Base-by-base conservation (phyloP, 352 stramenopile genomes). In the Globisporangium abappressorium region DNA sequence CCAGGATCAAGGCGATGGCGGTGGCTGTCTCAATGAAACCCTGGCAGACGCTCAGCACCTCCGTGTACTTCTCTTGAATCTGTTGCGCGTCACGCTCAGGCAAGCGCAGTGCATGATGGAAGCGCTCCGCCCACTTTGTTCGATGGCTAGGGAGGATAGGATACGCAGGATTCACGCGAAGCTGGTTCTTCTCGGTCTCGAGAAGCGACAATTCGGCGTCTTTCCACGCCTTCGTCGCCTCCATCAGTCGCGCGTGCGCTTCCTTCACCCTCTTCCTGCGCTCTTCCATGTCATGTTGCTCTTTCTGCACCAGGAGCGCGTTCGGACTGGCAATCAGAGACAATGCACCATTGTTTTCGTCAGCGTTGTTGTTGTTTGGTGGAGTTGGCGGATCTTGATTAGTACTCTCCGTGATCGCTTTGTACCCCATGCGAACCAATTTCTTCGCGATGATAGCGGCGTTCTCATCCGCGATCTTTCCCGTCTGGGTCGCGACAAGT, bases 11-110 rank as follows among this genome's bases (percentile, higher is more conserved):
- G 0, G 90, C 91, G 11, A 93, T 77, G 0, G 88, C 71, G 18
- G 61, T 83, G 11, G 87, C 85, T 6, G 80, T 89, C 38, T 92
- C 80, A 2, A 98, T 66, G 62, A 98, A 98, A 68, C 97, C 92
- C 41, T 97, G 82, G 51, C 86, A 96, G 20, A 98, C 78, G 38
- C 90, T 84, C 53, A 87, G 61, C 3, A 97, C 72, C 66, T 98
- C 87, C 2, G 80, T 85, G 71, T 97, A 97, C 57, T 97, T 97
- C 7, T 72, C 67, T 68, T 91, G 75, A 18, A 90, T 76, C 60
- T 90, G 72, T 9, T 78, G 53, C 5, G 68, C 43, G 12, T 78
- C 64, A 0, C 12, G 46, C 24, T 95, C 88, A 2, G 69, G 62
- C 0, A 87, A 61, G 1, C 47, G 69, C 47, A 92, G 59, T 4